Base-by-base conservation (phyloP, 345 rosid genomes). In the Rhizophora apiculata region DNA sequence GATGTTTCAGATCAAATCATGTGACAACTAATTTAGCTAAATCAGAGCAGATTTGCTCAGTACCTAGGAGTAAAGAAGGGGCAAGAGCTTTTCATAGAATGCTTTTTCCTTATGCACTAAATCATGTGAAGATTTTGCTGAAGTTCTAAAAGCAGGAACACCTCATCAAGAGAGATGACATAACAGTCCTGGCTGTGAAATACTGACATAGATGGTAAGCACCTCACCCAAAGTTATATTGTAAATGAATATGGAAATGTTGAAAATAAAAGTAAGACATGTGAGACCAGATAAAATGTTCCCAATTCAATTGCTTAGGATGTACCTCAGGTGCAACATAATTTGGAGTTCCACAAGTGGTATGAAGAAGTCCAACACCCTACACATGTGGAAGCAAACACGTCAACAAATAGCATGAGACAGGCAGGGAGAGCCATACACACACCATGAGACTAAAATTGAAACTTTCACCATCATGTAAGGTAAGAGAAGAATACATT, bases 321-420 rank as follows among this genome's bases (percentile, higher is more conserved):
- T 39, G 30, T 77, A 83, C 84, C 87, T 83, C 87, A 53, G 95
- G 95, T 24, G 95, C 95, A 66, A 89, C 80, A 77, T 89, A 89
- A 85, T 89, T 87, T 26, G 97, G 97, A 67, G 97, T 95, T 81
- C 99, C 99, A 80, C 99, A 95, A 27, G 97, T 85, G 11, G 99
- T 94, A 62, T 82, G 93, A 64, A 91, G 86, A 75, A 94, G 92
- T 64, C 76, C 83, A 72, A 75, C 86, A 57, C 86, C 88, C 89
- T 87, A 71, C 53, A 48, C 54, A 74, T 31, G 56, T 18, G 66
- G 39, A 72, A 77, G 48, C 15, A 46, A 71, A 58, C 62, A 24
- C 18, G 68, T 52, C 60, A 56, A 10, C 60, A 55, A 55, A 22
- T 30, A 22, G 60, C 3, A 22, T 72, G 62, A 65, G 64, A 34